Evolutionary conservation across 1,284 basidiomycete species (phyloP), one percentile per base, ranked within the genome.

Genomic region (Golubevia sp.): DNA sequence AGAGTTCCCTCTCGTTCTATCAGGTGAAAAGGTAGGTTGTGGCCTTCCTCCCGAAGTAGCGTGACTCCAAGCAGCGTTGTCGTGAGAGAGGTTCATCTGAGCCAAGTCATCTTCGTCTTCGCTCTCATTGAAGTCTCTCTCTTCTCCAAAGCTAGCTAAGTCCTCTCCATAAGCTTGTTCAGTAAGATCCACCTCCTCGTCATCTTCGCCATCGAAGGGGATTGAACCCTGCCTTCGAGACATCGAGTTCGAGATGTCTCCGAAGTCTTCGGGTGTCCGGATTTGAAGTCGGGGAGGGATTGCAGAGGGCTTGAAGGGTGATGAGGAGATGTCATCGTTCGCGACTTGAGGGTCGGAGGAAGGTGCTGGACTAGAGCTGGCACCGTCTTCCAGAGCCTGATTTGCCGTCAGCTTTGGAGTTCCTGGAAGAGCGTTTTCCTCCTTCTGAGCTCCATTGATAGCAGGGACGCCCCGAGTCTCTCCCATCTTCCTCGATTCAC

Each of bases 121-220:
- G 4, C 66, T 62, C 21, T 68, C 66, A 2, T 57, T 62, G 3
- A 62, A 55, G 23, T 62, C 63, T 38, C 59, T 64, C 56, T 77
- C 74, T 20, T 67, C 68, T 25, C 79, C 79, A 20, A 81, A 81
- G 0, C 66, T 74, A 7, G 76, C 67, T 18, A 81, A 61, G 55
- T 81, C 77, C 18, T 71, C 66, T 26, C 79, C 79, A 58, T 78
- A 81, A 57, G 76, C 72, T 49, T 81, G 79, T 67, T 81, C 79
- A 20, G 77, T 79, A 21, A 81, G 64, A 61, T 81, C 79, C 21
- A 81, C 71, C 63, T 79, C 79, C 49, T 77, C 76, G 11, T 55
- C 66, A 15, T 61, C 59, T 2, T 62, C 66, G 20, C n/a, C 30
- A 34, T 11, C 30, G 30, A 34, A 34, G 11, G 30, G 11, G 30